These are phyloP conservation scores for Fusarium sp. DNA, from an alignment of 2,329 filamentous ascomycete genomes.

Conservation along the genomic window DNA sequence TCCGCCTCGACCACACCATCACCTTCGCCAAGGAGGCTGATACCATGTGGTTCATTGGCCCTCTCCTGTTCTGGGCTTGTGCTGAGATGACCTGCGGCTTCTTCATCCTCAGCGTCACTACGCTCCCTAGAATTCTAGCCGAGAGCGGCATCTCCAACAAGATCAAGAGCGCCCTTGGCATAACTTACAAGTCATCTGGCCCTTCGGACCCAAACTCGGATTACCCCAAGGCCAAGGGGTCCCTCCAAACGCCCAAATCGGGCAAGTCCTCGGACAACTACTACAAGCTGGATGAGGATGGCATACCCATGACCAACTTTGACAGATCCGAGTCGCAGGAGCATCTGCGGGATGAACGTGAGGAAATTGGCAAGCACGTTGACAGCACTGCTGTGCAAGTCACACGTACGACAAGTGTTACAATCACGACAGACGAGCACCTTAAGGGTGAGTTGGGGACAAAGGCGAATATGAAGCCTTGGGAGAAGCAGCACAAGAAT, in stretches of 20 bases:
- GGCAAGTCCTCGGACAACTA: conserved; percentile 20
- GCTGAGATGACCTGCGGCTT: conserved; percentile 64
- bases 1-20: conserved; percentile 56
- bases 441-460: conserved; percentile 8
- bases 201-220: conserved; percentile 6
- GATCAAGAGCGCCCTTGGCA: conserved; percentile 18
- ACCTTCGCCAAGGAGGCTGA: conserved; percentile 51
- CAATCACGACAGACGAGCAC: conserved; percentile 2
- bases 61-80: conserved; percentile 60
- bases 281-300: conserved; percentile 29
- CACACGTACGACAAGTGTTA: conserved; percentile 6
- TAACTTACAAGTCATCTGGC: conserved; percentile 17
- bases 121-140: conserved; percentile 55
- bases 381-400: conserved; percentile 2
- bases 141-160: conserved; percentile 11
- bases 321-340: conserved; percentile 31
- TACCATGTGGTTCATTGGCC: conserved; percentile 56
- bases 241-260: not conserved
- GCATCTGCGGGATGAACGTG: not conserved
- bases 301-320: conserved; percentile 19
- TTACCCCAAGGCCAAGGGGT: not conserved
- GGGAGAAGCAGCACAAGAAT: not conserved
- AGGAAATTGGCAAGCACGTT: not conserved
- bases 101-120: conserved; percentile 59
- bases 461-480: not conserved